phyloP scores from a whole-genome alignment of 495 filamentous ascomycete genomes.

The Trichocladium antarcticum region DNA sequence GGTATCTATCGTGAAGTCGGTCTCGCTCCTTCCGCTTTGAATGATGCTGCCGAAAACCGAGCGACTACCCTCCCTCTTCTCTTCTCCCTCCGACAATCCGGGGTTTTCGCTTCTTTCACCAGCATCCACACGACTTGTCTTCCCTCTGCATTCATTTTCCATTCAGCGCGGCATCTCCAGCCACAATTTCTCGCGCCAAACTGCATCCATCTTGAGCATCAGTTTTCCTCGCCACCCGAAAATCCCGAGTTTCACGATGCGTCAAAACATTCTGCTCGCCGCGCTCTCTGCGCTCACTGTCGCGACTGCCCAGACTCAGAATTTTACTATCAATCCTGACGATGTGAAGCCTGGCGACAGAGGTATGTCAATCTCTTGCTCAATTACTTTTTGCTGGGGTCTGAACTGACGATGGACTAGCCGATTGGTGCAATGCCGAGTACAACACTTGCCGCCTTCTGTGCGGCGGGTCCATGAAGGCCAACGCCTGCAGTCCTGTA shows the following conservation, averaged over 20 bases:
- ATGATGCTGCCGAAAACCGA: no score
- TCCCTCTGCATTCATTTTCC: neutral
- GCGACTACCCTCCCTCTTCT: no score
- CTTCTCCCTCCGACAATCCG: no score
- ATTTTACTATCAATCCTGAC: conserved; percentile 26
- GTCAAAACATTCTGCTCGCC: conserved; percentile 19
- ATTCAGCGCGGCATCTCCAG: neutral
- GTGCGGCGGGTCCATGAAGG: conserved; percentile 14
- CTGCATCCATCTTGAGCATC: conserved; percentile 1
- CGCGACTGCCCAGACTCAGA: conserved; percentile 21
- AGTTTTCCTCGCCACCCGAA: neutral
- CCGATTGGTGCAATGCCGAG: conserved; percentile 28
- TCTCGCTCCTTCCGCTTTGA: no score
- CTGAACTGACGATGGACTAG: conserved; percentile 7
- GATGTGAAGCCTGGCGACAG: conserved; percentile 9
- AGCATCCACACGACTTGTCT: no score
- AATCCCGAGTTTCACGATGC: conserved; percentile 19
- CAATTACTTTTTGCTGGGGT: neutral
- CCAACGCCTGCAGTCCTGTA: conserved; percentile 26
- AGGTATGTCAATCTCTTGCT: conserved; percentile 11
- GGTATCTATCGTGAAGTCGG: no score
- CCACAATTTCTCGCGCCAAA: neutral
- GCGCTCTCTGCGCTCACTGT: conserved; percentile 25
- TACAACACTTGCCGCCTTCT: conserved; percentile 27
- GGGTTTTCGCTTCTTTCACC: no score